Evolutionary conservation across 768 basidiomycete species (phyloP).

Genomic region (Gymnopilus dilepis): DNA sequence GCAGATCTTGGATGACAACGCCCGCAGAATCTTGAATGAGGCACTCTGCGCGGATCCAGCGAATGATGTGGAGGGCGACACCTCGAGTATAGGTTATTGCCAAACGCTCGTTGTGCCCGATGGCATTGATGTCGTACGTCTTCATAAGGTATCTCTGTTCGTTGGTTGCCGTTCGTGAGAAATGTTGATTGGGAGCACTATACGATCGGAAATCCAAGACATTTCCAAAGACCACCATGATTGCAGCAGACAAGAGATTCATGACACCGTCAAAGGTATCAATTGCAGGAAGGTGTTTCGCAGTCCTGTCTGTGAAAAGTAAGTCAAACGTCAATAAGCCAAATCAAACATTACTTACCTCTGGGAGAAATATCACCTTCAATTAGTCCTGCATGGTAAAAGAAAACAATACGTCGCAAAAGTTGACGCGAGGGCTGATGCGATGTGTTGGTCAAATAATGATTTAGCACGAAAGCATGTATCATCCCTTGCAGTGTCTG

Average conservation of each 20-base stretch:
- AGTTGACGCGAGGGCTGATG: neutral
- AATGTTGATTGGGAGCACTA: conserved; percentile 7
- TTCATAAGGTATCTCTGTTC: neutral
- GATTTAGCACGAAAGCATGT: conserved; percentile 6
- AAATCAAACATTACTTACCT: neutral
- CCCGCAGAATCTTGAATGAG: neutral
- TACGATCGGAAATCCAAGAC: conserved; percentile 15
- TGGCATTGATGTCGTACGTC: conserved; percentile 6
- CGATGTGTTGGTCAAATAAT: conserved; percentile 4
- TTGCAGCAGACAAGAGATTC: conserved; percentile 10
- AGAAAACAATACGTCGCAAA: conserved; percentile 4
- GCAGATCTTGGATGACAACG: neutral
- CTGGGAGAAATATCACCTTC: neutral
- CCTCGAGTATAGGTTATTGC: conserved; percentile 12
- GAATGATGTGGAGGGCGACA: conserved; percentile 4
- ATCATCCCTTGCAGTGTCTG: conserved; percentile 1
- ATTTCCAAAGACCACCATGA: conserved; percentile 13
- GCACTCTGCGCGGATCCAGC: conserved; percentile 7
- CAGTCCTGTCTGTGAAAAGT: neutral
- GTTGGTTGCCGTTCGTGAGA: neutral
- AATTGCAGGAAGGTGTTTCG: neutral
- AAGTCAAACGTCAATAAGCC: neutral
- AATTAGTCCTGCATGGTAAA: neutral
- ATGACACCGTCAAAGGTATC: conserved; percentile 5
- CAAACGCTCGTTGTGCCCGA: neutral